phyloP scores from a whole-genome alignment of 352 stramenopile species.

The Pythium utonaiense region DNA sequence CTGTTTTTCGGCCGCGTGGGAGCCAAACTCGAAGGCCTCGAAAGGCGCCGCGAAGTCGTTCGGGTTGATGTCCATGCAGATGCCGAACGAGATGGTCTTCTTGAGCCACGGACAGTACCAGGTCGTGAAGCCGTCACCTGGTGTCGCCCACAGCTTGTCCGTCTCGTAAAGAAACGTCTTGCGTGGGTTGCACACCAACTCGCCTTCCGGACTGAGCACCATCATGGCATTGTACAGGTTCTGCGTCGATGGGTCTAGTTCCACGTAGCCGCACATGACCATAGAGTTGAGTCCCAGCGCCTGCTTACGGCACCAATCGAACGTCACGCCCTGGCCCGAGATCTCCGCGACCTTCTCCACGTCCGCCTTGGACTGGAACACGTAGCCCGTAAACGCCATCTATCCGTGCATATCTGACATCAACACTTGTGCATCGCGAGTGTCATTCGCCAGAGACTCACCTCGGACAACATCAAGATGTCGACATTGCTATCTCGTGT shows the following conservation, averaged over 20 bases:
- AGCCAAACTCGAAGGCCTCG: conserved; percentile 66
- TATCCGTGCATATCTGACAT: no score
- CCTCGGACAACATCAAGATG: conserved; percentile 78
- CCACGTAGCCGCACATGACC: conserved; percentile 71
- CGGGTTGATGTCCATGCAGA: conserved; percentile 91
- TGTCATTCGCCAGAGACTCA: conserved; percentile 25
- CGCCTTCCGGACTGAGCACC: conserved; percentile 63
- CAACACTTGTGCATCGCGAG: no score
- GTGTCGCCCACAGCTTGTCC: conserved; percentile 76
- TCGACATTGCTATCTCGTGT: conserved; percentile 46
- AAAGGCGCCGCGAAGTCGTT: conserved; percentile 73
- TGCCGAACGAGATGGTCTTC: conserved; percentile 78
- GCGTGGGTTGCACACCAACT: conserved; percentile 65
- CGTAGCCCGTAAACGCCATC: conserved; percentile 85
- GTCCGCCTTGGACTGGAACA: conserved; percentile 55
- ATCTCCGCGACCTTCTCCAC: conserved; percentile 62
- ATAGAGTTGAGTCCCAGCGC: conserved; percentile 58
- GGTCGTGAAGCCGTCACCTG: conserved; percentile 52
- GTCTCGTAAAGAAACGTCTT: conserved; percentile 86
- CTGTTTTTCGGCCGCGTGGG: conserved; percentile 36
- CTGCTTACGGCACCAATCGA: conserved; percentile 65
- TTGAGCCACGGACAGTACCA: conserved; percentile 78
- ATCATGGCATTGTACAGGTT: conserved; percentile 81
- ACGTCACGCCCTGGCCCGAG: conserved; percentile 46
- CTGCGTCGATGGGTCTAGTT: conserved; percentile 28